These are phyloP conservation scores for Dipodascopsis uninucleata DNA, from an alignment of 805 yeast species.

Conservation along the genomic window DNA sequence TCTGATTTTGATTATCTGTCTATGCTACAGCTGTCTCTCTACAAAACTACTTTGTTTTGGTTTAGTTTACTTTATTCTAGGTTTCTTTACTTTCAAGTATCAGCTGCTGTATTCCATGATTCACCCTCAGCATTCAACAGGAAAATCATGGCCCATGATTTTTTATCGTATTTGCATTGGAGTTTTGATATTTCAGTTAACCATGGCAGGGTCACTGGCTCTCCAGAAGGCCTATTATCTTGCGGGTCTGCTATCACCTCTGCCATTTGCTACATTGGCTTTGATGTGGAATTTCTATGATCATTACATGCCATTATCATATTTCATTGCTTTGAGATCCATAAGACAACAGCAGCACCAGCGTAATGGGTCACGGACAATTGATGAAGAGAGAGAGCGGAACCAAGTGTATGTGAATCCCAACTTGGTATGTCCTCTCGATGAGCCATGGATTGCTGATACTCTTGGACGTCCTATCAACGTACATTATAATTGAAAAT, in stretches of 20 bases:
- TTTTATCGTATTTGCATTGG: slow-evolving; percentile 81
- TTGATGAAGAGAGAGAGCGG: slow-evolving; percentile 74
- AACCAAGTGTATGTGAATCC: slow-evolving; percentile 77
- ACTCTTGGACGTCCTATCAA: slow-evolving; percentile 19
- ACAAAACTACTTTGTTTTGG: slow-evolving; percentile 85
- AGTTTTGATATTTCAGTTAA: slow-evolving; percentile 74
- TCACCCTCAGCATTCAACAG: slow-evolving; percentile 95
- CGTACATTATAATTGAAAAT: slow-evolving; percentile 14
- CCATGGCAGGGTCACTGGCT: slow-evolving; percentile 88
- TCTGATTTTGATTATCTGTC: slow-evolving; percentile 74
- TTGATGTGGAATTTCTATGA: slow-evolving; percentile 78
- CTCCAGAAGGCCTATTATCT: slow-evolving; percentile 74
- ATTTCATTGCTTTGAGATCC: slow-evolving; percentile 83
- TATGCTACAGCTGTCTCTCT: slow-evolving; percentile 84
- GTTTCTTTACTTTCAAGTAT: slow-evolving; percentile 86
- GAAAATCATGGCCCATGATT: slow-evolving; percentile 91
- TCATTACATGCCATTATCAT: slow-evolving; percentile 73
- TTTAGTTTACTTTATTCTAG: slow-evolving; percentile 73
- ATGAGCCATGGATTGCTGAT: slow-evolving; percentile 76
- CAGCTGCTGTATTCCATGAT: slow-evolving; percentile 83
- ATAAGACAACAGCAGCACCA: slow-evolving; percentile 27
- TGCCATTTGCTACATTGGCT: slow-evolving; percentile 65
- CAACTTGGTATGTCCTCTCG: slow-evolving; percentile 60
- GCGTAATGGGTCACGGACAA: slow-evolving; percentile 45
- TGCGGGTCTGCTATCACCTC: slow-evolving; percentile 68